Percentiles rank a stretch among this genome's conserved stretches.
phyloP scores from a whole-genome alignment of 352 stramenopile species.

The Globisporangium megalacanthum region DNA sequence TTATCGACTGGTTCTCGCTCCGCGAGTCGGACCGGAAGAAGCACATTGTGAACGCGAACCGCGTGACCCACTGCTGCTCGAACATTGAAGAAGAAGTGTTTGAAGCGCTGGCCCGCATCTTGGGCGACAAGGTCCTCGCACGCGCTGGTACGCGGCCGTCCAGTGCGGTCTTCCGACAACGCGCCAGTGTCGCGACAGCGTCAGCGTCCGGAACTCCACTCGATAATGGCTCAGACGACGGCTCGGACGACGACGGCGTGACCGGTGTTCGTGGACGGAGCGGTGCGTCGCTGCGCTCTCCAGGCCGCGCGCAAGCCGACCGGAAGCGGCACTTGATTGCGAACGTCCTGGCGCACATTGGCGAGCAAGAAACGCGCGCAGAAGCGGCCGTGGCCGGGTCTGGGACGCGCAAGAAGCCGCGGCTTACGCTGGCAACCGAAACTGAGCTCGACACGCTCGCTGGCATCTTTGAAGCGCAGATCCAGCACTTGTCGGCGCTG shows the following conservation, averaged over 20 bases:
- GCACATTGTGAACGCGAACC: conserved; percentile 10
- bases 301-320: neutral
- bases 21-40: conserved; percentile 14
- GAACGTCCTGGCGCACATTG: conserved; percentile 10
- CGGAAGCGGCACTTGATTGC: conserved; percentile 8
- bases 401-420: neutral
- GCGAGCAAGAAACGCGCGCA: conserved; percentile 1
- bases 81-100: conserved; percentile 15
- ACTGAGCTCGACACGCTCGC: conserved; percentile 5
- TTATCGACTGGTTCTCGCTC: conserved; percentile 13
- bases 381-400: neutral
- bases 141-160: conserved; percentile 4
- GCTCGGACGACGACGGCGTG: neutral
- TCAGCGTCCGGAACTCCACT: too few species aligned
- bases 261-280: neutral
- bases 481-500: conserved; percentile 10
- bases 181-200: neutral
- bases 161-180: conserved; percentile 5
- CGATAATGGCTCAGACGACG: neutral
- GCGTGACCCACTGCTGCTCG: conserved; percentile 9
- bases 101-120: conserved; percentile 6
- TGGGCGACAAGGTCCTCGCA: conserved; percentile 4
- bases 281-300: neutral
- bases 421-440: neutral
- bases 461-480: conserved; percentile 9